Evolutionary conservation across 2,329 filamentous ascomycete genomes (phyloP).

Genomic region (Pseudogymnoascus sp.): DNA sequence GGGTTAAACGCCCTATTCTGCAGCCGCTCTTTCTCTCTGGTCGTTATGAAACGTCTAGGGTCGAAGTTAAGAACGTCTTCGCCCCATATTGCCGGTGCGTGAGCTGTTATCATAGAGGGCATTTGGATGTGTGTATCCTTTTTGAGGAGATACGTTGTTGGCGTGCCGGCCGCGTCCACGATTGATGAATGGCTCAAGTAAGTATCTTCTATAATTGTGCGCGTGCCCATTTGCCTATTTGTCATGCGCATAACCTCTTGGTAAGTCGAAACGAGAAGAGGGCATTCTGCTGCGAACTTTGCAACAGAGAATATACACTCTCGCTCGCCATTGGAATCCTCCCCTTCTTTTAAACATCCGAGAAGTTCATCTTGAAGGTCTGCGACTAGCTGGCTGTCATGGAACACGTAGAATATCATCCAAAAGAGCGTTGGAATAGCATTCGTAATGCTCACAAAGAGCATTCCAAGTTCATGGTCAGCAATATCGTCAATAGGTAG

Average conservation of each 20-base stretch:
- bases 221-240: constrained; percentile 31
- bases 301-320: constrained; percentile 30
- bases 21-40: constrained; percentile 14
- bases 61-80: constrained; percentile 34
- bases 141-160: constrained; percentile 34
- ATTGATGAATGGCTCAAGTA: constrained; percentile 25
- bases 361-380: constrained; percentile 27
- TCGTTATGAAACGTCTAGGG: constrained; percentile 32
- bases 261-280: constrained; percentile 37
- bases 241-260: constrained; percentile 37
- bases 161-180: constrained; percentile 8
- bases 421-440: constrained; percentile 33
- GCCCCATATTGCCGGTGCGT: constrained; percentile 36
- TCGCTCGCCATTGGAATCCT: not conserved
- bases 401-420: constrained; percentile 27
- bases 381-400: constrained; percentile 20
- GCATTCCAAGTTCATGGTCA: constrained; percentile 26
- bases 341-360: not conserved
- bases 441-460: constrained; percentile 27
- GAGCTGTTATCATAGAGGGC: constrained; percentile 35
- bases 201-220: constrained; percentile 36
- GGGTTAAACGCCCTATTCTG: constrained; percentile 29
- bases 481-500: constrained; percentile 25
- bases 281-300: constrained; percentile 31
- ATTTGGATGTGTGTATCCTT: constrained; percentile 37